Conservation (phyloP, 768 basidiomycete species). For the Gloeophyllum trabeum region DNA sequence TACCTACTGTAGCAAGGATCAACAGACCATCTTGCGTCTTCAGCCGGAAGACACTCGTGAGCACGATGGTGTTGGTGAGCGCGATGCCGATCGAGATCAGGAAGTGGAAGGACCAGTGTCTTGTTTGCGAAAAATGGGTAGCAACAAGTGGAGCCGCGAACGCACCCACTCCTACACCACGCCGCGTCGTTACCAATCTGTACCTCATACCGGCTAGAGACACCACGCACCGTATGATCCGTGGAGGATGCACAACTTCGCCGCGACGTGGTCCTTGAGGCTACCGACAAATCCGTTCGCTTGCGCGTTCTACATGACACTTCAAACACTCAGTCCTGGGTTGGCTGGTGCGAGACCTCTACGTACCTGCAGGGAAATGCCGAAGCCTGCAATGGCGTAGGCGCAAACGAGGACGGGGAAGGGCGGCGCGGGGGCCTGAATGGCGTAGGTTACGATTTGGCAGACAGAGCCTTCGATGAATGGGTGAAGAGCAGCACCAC, state of each 20-base stretch:
- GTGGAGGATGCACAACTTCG: conserved; percentile 62
- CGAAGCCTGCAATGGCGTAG: conserved; percentile 37
- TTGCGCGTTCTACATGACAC: conserved; percentile 47
- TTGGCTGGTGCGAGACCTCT: neutral
- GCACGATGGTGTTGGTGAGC: conserved; percentile 35
- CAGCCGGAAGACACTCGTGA: conserved; percentile 53
- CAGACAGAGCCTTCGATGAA: conserved; percentile 31
- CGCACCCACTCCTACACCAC: conserved; percentile 45
- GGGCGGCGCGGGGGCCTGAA: conserved; percentile 45
- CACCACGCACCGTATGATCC: conserved; percentile 42
- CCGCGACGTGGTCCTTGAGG: conserved; percentile 39
- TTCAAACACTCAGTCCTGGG: neutral
- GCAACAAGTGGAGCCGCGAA: conserved; percentile 63
- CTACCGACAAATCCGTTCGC: conserved; percentile 60
- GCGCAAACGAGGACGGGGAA: conserved; percentile 51
- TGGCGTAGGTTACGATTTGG: conserved; percentile 41
- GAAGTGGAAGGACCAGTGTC: conserved; percentile 72
- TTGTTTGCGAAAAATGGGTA: conserved; percentile 64
- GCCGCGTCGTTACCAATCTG: neutral
- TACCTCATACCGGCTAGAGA: neutral
- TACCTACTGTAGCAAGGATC: too few species aligned
- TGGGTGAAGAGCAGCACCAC: neutral
- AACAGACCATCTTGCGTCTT: conserved; percentile 56
- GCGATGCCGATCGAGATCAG: conserved; percentile 62
- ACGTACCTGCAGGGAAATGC: conserved; percentile 31